Percentiles rank a stretch among this genome's conserved stretches.
Conservation (phyloP, 371 early-diverging fungal genomes). For the Sporodiniella umbellata region DNA sequence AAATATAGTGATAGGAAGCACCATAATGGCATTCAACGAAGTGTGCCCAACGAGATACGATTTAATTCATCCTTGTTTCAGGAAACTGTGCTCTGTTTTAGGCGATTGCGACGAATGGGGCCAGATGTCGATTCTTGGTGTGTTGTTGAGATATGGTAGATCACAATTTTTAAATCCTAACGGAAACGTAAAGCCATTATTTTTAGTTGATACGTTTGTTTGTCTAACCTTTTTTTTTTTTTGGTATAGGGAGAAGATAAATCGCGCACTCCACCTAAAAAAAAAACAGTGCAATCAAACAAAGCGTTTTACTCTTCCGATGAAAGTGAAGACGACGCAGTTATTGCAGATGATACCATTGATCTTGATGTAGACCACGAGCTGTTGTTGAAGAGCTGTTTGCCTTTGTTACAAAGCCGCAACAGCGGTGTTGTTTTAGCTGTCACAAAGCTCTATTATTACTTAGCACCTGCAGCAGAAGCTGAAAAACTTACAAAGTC, state of each 20-base stretch:
- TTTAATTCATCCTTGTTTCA: constrained; percentile 84
- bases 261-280: constrained; percentile 29
- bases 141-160: constrained; percentile 79
- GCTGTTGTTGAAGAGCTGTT: constrained; percentile 63
- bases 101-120: constrained; percentile 94
- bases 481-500: constrained; percentile 67
- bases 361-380: constrained; percentile 75
- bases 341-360: constrained; percentile 26
- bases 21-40: constrained; percentile 82
- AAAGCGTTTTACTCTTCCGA: constrained; percentile 39
- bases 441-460: constrained; percentile 68
- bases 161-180: constrained; percentile 64
- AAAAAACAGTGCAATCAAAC: constrained; percentile 9
- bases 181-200: constrained; percentile 26
- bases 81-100: constrained; percentile 82
- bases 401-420: constrained; percentile 81
- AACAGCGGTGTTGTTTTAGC: constrained; percentile 86
- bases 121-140: constrained; percentile 80
- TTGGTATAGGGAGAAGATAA: constrained; percentile 30
- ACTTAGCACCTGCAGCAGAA: constrained; percentile 68
- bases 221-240: neutral
- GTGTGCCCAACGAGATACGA: constrained; percentile 85
- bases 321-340: constrained; percentile 26
- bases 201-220: neutral
- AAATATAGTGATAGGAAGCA: constrained; percentile 83